Conservation (phyloP, 345 rosid species). For the Pistacia vera region DNA sequence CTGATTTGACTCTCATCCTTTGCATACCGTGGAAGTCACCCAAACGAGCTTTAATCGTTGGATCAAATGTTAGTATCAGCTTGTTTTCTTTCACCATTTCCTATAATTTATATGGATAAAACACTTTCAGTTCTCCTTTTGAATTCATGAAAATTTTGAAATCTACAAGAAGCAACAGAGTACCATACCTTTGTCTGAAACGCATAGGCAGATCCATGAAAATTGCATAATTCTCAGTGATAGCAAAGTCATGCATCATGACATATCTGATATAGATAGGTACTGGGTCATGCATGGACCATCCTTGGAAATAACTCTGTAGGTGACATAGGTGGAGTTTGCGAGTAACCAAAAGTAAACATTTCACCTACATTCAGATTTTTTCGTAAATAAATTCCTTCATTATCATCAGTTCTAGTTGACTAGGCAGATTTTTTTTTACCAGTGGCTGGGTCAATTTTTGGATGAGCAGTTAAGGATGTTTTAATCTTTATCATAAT, state of each 20-base stretch:
- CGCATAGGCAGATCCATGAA: conserved; percentile 92
- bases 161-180: too few relatives aligned
- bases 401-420: too few relatives aligned
- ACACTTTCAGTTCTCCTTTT: not conserved
- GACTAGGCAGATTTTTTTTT: not conserved
- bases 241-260: conserved; percentile 99
- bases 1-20: conserved; percentile 76
- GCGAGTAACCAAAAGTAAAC: conserved; percentile 93
- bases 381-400: conserved; percentile 26
- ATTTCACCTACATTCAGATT: conserved; percentile 76
- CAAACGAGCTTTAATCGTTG: conserved; percentile 80
- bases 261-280: conserved; percentile 80
- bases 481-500: conserved; percentile 88
- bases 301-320: conserved; percentile 88
- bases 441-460: conserved; percentile 90
- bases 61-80: conserved; percentile 74
- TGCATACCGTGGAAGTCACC: conserved; percentile 92
- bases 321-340: conserved; percentile 80
- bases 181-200: conserved; percentile 77
- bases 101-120: conserved; percentile 33
- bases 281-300: conserved; percentile 89
- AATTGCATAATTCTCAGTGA: conserved; percentile 34
- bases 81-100: conserved; percentile 93
- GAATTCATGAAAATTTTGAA: not conserved
- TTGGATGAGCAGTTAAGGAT: conserved; percentile 97